These are phyloP conservation scores for Liriodendron chinense DNA, from an alignment of 164 flowering plant genomes.

Conservation along the genomic window DNA sequence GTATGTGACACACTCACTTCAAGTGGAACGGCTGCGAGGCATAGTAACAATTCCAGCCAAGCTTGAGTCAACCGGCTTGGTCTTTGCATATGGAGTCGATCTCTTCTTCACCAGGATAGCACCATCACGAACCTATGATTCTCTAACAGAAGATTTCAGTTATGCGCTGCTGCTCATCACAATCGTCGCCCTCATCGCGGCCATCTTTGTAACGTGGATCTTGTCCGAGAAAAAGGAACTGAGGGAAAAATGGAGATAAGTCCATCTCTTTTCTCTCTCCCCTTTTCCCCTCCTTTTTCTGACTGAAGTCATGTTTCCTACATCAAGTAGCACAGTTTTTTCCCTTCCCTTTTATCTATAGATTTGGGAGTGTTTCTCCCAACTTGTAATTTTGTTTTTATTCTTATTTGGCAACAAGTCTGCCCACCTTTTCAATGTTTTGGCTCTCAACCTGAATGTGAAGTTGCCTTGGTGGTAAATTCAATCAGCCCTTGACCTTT, in stretches of 20 bases:
- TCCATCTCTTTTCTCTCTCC: background rate
- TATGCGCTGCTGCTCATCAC: slow-evolving; percentile 90
- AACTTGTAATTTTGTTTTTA: slow-evolving; percentile 17
- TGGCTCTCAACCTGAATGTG: background rate
- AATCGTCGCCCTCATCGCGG: slow-evolving; percentile 69
- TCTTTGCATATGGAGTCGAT: slow-evolving; percentile 86
- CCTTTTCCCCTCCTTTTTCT: background rate
- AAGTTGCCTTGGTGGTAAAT: background rate
- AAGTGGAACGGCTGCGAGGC: slow-evolving; percentile 84
- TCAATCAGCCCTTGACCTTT: too few species aligned
- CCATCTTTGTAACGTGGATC: slow-evolving; percentile 87
- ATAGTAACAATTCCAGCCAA: slow-evolving; percentile 66
- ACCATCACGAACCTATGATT: slow-evolving; percentile 89
- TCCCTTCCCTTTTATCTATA: slow-evolving; percentile 1
- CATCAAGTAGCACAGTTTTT: slow-evolving; percentile 1
- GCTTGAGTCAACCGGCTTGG: slow-evolving; percentile 83
- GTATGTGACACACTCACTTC: slow-evolving; percentile 76
- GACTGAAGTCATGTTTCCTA: slow-evolving; percentile 7
- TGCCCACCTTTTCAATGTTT: background rate
- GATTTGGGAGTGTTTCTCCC: slow-evolving; percentile 8
- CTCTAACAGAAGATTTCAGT: slow-evolving; percentile 92
- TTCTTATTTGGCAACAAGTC: background rate
- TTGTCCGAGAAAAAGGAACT: slow-evolving; percentile 90
- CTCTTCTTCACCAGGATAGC: slow-evolving; percentile 84
- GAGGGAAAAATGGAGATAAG: slow-evolving; percentile 88